Evolutionary conservation across 192 early-diverging fungal species (phyloP).

Genomic region (Backusella circina): DNA sequence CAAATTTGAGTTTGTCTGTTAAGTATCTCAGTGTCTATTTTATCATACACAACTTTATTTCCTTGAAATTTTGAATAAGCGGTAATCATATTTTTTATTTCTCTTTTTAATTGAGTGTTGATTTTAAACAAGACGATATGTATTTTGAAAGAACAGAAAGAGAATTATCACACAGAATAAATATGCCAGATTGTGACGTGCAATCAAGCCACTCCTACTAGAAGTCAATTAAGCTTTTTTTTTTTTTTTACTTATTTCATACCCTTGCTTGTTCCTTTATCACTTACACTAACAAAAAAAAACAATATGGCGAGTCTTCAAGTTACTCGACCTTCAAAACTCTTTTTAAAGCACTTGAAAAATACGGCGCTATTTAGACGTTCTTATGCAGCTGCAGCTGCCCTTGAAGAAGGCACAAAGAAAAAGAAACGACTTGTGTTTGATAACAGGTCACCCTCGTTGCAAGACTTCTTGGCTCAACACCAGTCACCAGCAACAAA

Average conservation of each 20-base stretch:
- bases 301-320: not conserved
- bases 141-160: not conserved
- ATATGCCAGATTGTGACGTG: not conserved
- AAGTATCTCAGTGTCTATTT: not conserved
- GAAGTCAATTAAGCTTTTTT: not conserved
- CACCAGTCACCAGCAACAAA: conserved; percentile 8
- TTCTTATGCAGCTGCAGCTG: not conserved
- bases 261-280: not conserved
- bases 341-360: not conserved
- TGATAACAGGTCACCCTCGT: conserved; percentile 44
- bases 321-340: not conserved
- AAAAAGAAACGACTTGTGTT: conserved; percentile 40
- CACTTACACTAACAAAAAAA: not conserved
- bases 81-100: not conserved
- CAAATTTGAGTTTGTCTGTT: not conserved
- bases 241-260: not conserved
- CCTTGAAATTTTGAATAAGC: not conserved
- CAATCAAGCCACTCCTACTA: not conserved
- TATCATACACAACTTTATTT: not conserved
- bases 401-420: not conserved
- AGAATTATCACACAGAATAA: not conserved
- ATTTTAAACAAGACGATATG: not conserved
- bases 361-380: not conserved
- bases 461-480: conserved; percentile 41
- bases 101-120: not conserved